Evolutionary conservation across 306 rosid genomes (phyloP).

Genomic region (Senna siamea): DNA sequence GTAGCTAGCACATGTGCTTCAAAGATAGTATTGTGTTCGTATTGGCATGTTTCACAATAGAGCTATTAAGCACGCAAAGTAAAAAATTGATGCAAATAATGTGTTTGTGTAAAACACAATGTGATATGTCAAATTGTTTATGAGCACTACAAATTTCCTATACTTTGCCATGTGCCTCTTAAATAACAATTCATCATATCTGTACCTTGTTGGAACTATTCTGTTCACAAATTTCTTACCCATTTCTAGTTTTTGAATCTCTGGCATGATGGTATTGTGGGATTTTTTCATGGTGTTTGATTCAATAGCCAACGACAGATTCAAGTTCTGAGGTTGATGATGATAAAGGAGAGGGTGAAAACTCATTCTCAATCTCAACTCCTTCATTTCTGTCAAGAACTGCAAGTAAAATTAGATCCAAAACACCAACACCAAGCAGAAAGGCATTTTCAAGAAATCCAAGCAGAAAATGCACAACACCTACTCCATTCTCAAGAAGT

Average conservation of each 20-base stretch:
- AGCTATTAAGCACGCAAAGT: too few species aligned
- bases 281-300: constrained; percentile 7
- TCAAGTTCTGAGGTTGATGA: constrained; percentile 26
- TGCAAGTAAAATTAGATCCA: constrained; percentile 57
- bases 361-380: constrained; percentile 22
- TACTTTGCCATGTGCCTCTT: too few species aligned
- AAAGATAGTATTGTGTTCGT: too few species aligned
- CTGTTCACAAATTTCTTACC: background rate
- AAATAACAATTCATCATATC: background rate
- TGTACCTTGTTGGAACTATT: background rate
- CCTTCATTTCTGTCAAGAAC: constrained; percentile 34
- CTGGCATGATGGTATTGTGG: background rate
- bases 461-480: constrained; percentile 52
- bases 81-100: too few species aligned
- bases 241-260: background rate
- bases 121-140: too few species aligned
- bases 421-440: constrained; percentile 65
- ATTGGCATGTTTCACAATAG: too few species aligned
- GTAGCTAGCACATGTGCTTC: too few species aligned
- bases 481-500: constrained; percentile 33
- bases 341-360: constrained; percentile 56
- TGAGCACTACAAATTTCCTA: too few species aligned
- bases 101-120: too few species aligned
- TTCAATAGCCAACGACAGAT: constrained; percentile 38
- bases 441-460: constrained; percentile 44